These are phyloP conservation scores for Tricholoma sp. DNA, from an alignment of 768 basidiomycete genomes.

Conservation along the genomic window DNA sequence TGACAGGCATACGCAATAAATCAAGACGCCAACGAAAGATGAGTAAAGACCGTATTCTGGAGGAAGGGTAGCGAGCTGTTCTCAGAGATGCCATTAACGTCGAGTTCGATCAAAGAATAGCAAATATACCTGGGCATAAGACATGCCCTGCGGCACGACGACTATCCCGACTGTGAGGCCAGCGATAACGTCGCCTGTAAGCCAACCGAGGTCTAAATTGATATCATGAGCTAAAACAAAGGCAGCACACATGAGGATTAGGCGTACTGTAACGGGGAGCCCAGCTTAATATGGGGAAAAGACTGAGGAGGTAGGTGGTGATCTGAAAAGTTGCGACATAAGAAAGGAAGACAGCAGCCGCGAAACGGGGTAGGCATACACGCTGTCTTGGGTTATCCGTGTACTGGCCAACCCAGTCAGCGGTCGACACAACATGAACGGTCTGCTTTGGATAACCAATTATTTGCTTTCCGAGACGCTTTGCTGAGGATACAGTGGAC, in stretches of 20 bases:
- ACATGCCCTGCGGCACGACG: conserved; percentile 91
- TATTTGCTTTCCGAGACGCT: conserved; percentile 49
- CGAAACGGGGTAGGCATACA: conserved; percentile 33
- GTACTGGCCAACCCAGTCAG: conserved; percentile 44
- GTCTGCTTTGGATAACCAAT: conserved; percentile 56
- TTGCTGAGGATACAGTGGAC: conserved; percentile 27
- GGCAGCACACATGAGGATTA: background rate
- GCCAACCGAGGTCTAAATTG: conserved; percentile 66
- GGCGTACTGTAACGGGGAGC: conserved; percentile 77
- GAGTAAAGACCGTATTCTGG: conserved; percentile 92
- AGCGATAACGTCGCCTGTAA: conserved; percentile 83
- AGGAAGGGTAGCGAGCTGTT: conserved; percentile 76
- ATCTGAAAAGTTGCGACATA: conserved; percentile 32
- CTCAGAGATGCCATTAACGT: background rate
- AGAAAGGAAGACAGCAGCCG: conserved; percentile 1
- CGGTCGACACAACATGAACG: conserved; percentile 54
- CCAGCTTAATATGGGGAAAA: conserved; percentile 89
- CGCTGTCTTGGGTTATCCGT: conserved; percentile 40
- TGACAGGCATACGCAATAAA: conserved; percentile 64
- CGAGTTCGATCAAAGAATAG: background rate
- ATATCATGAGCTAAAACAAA: background rate
- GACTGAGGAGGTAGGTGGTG: conserved; percentile 54
- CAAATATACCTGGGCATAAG: conserved; percentile 63
- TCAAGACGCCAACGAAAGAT: conserved; percentile 81
- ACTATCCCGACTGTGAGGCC: conserved; percentile 94